Conservation (phyloP, 2,329 filamentous ascomycete species). For the Ampelomyces quisqualis region DNA sequence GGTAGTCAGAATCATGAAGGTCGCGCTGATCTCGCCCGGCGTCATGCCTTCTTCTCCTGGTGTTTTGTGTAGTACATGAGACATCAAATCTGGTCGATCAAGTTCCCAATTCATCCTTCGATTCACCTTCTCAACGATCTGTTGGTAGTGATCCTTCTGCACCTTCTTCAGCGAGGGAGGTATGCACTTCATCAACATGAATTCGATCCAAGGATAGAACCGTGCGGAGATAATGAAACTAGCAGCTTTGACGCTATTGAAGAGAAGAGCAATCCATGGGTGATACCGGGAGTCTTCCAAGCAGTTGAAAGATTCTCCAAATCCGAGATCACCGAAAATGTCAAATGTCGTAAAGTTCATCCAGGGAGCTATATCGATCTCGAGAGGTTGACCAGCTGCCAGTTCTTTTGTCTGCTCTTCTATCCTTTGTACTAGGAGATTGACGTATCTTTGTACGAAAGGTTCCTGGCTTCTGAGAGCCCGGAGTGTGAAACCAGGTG, state of each 20-base stretch:
- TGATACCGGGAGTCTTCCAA: conserved; percentile 28
- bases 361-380: conserved; percentile 42
- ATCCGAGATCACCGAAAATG: conserved; percentile 37
- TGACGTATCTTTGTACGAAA: conserved; percentile 45
- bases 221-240: too few species aligned
- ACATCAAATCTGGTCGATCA: too few species aligned
- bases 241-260: too few species aligned
- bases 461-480: conserved; percentile 45
- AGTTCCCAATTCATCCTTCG: too few species aligned
- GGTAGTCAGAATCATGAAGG: conserved; percentile 35
- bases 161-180: too few species aligned
- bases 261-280: neutral
- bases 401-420: conserved; percentile 37
- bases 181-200: conserved; percentile 36
- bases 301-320: conserved; percentile 38
- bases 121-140: too few species aligned
- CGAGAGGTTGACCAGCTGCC: too few species aligned
- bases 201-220: too few species aligned
- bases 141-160: too few species aligned
- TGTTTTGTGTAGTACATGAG: too few species aligned
- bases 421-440: conserved; percentile 45
- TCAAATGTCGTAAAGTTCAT: conserved; percentile 39
- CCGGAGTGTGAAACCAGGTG: conserved; percentile 46
- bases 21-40: conserved; percentile 38
- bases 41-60: conserved; percentile 38